A percentile compares a stretch with the other conserved stretches of the same genome.
Conservation (phyloP, 1,284 basidiomycete species). For the Erythrobasidium hasegawianum region DNA sequence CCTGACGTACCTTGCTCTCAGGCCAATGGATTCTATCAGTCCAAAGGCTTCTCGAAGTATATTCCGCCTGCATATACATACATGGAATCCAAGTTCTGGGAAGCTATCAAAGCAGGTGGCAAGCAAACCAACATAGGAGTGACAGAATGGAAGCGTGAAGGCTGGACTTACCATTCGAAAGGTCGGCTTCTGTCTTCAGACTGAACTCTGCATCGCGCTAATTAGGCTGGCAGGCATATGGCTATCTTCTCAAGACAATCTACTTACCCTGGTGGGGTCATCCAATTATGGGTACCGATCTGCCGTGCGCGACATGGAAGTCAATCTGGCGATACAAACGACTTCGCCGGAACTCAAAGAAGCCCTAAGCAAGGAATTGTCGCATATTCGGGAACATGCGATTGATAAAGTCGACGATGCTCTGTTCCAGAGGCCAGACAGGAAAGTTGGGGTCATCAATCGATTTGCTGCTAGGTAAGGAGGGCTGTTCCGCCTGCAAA, state of each 20-base stretch:
- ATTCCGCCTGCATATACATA: constrained; percentile 95
- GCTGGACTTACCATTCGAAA: constrained; percentile 99
- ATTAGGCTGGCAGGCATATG: constrained; percentile 63
- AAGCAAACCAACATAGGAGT: constrained; percentile 59
- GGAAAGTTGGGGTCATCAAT: constrained; percentile 60
- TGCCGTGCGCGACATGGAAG: constrained; percentile 83
- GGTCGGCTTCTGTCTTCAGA: constrained; percentile 55
- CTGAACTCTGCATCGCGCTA: not conserved
- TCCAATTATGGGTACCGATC: constrained; percentile 94
- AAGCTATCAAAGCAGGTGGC: constrained; percentile 49
- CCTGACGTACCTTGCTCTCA: constrained; percentile 47
- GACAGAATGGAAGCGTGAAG: constrained; percentile 79
- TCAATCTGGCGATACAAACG: constrained; percentile 80
- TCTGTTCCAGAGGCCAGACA: constrained; percentile 54
- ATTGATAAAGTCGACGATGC: constrained; percentile 51
- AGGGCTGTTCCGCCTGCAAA: constrained; percentile 37
- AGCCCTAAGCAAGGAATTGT: constrained; percentile 53
- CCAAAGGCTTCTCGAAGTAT: constrained; percentile 78
- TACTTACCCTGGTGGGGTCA: constrained; percentile 82
- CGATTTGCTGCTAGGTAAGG: constrained; percentile 45
- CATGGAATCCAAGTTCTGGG: constrained; percentile 64
- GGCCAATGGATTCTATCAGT: constrained; percentile 95
- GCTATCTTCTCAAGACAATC: constrained; percentile 57
- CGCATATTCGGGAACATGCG: constrained; percentile 51
- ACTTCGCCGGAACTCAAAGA: constrained; percentile 53